These are phyloP conservation scores for Candida vaughaniae DNA, from an alignment of 805 yeast genomes.

Conservation along the genomic window DNA sequence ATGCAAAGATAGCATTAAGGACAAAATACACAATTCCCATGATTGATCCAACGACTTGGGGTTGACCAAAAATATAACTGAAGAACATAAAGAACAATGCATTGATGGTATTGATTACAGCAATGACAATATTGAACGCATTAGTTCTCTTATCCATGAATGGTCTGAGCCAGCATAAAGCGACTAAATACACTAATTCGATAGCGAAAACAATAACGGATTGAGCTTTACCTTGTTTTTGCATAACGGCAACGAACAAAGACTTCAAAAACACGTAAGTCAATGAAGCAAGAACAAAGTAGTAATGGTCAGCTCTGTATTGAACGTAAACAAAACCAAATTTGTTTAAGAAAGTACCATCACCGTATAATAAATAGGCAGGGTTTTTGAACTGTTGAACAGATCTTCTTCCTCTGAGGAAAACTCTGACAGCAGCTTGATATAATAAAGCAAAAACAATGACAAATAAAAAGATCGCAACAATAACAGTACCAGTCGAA, in stretches of 20 bases:
- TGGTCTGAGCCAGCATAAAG: slow-evolving; percentile 73
- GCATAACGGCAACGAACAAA: slow-evolving; percentile 83
- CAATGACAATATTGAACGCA: slow-evolving; percentile 84
- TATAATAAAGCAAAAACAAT: slow-evolving; percentile 57
- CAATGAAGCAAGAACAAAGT: slow-evolving; percentile 70
- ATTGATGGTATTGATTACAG: slow-evolving; percentile 76
- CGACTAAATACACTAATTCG: slow-evolving; percentile 69
- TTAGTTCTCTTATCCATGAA: slow-evolving; percentile 94
- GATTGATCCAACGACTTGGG: slow-evolving; percentile 84
- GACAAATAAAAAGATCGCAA: slow-evolving; percentile 70
- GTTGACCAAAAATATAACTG: slow-evolving; percentile 79
- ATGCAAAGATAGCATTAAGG: slow-evolving; percentile 84
- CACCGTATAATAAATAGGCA: slow-evolving; percentile 87
- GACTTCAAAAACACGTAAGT: slow-evolving; percentile 70
- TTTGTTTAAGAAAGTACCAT: slow-evolving; percentile 72
- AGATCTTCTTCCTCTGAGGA: slow-evolving; percentile 72
- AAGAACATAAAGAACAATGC: slow-evolving; percentile 86
- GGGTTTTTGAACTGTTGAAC: slow-evolving; percentile 77
- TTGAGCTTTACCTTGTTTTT: slow-evolving; percentile 75
- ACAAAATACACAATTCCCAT: slow-evolving; percentile 90
- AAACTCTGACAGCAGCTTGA: slow-evolving; percentile 75
- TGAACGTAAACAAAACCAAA: slow-evolving; percentile 93
- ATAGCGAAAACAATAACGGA: slow-evolving; percentile 73
- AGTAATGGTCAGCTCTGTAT: slow-evolving; percentile 82
- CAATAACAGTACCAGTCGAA: slow-evolving; percentile 77